Conservation (phyloP, 139 green algal genomes). For the Asterochloris sp. region DNA sequence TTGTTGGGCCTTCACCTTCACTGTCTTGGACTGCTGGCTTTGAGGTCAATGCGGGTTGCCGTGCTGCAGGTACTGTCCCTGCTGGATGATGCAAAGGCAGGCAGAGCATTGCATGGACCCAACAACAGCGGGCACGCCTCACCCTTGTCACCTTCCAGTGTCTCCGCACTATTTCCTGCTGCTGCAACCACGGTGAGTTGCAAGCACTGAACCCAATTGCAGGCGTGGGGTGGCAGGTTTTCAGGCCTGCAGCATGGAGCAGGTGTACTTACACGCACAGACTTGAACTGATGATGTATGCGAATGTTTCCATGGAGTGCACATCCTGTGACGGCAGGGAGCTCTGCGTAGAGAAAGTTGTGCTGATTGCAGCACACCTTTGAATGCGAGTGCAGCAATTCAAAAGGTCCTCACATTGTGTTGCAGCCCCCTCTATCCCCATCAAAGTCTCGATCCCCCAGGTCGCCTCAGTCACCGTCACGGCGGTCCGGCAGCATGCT, state of each 20-base stretch:
- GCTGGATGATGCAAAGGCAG: slow-evolving; percentile 81
- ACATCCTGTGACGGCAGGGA: too few relatives aligned
- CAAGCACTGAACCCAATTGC: background rate
- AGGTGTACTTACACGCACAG: background rate
- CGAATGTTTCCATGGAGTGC: too few relatives aligned
- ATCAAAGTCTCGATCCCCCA: slow-evolving; percentile 60
- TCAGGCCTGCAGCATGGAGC: background rate
- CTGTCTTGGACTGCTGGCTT: background rate
- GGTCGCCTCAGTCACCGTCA: slow-evolving; percentile 51
- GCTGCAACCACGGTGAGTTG: slow-evolving; percentile 6
- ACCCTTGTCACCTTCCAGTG: slow-evolving; percentile 49
- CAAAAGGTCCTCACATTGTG: background rate
- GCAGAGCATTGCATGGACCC: slow-evolving; percentile 46
- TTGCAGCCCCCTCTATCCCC: slow-evolving; percentile 84
- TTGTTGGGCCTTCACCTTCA: background rate
- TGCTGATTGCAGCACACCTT: too few relatives aligned
- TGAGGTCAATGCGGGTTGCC: background rate
- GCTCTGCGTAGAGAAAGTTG: too few relatives aligned
- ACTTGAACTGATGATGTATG: too few relatives aligned
- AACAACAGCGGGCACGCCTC: slow-evolving; percentile 20
- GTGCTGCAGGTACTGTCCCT: slow-evolving; percentile 61
- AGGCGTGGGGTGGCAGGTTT: background rate
- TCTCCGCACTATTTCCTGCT: slow-evolving; percentile 36
- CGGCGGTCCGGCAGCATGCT: slow-evolving; percentile 28
- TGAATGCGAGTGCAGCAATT: too few relatives aligned